Evolutionary conservation across 257 asterid species (phyloP).

Genomic region (Nicotiana noctiflora): DNA sequence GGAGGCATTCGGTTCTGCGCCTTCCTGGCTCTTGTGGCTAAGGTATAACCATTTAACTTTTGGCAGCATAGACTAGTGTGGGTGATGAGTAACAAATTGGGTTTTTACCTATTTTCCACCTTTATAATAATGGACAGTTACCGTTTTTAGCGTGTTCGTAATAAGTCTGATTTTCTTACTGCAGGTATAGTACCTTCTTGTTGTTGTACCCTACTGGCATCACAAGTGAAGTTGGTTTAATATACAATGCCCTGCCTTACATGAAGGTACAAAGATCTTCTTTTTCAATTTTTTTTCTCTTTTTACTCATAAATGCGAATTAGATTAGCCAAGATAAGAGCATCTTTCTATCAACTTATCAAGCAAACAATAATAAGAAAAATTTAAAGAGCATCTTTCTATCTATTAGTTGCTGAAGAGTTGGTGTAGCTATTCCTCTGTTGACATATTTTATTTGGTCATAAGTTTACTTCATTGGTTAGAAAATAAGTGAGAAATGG

Average conservation of each 20-base stretch:
- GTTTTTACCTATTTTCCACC: neutral
- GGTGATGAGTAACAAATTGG: no score
- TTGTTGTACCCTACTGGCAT: slow-evolving; percentile 79
- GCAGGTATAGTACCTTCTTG: slow-evolving; percentile 81
- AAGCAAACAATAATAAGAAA: neutral
- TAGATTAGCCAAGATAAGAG: neutral
- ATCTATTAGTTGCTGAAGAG: neutral
- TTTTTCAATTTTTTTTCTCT: neutral
- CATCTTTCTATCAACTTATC: neutral
- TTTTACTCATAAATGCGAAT: neutral
- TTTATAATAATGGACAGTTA: neutral
- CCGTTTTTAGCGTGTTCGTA: neutral
- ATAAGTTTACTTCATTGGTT: no score
- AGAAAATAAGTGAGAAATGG: no score
- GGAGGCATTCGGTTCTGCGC: slow-evolving; percentile 70
- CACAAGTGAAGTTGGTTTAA: slow-evolving; percentile 74
- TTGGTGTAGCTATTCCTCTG: neutral
- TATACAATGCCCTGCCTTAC: slow-evolving; percentile 55
- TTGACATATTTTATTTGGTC: neutral
- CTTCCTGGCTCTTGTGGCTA: slow-evolving; percentile 83
- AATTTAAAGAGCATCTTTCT: neutral
- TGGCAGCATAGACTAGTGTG: neutral
- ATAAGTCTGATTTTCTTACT: neutral
- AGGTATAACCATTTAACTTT: slow-evolving; percentile 15
- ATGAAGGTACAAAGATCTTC: slow-evolving; percentile 30